Base-by-base conservation (phyloP, 2,329 filamentous ascomycete species). In the Ophiostoma piceae region DNA sequence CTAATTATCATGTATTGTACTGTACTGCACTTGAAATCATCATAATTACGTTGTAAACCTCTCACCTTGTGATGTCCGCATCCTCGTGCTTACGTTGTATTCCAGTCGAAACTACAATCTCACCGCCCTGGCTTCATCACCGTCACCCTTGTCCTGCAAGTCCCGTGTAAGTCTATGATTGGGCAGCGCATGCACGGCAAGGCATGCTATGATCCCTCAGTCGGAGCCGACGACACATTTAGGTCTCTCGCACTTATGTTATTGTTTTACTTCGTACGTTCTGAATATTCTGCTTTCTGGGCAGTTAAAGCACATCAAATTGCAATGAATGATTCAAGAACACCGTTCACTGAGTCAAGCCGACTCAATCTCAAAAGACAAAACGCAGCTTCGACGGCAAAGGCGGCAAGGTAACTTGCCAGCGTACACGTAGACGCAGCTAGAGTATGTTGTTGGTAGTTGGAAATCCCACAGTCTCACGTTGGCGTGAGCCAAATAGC, bases 31-130 rank as follows among this genome's bases (percentile, higher is more conserved):
- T 47, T n/a, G 14, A 9, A 19, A 47, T n/a, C 7, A 19, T 47
- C 43, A 19, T n/a, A 16, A 19, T 47, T 47, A 8, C 6, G 43
- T 47, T 47, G 43, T 47, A 19, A 47, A 19, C 16, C 19, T 47
- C 43, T n/a, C 39, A 14, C 39, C 39, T 41, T 41, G 39, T 14
- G 39, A 41, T 41, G 14, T 14, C 11, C 39, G 12, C 39, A 41
- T 12, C 9, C 39, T 41, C 43, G 43, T 47, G 43, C 43, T 47
- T 57, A 57, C 51, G 51, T 57, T n/a, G 51, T 26, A 57, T 26
- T 57, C 4, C 9, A 57, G 22, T 57, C 51, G 51, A 57, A 57
- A 57, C 51, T 47, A 47, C 43, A 47, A 57, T 57, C 51, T 57
- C 51, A 57, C 51, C 51, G 51, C n/a, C 51, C 11, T 57, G n/a